Percentiles rank a stretch among this genome's conserved stretches.
Evolutionary conservation across 192 early-diverging fungal species (phyloP).

Genomic region (Coemansia aciculifera): DNA sequence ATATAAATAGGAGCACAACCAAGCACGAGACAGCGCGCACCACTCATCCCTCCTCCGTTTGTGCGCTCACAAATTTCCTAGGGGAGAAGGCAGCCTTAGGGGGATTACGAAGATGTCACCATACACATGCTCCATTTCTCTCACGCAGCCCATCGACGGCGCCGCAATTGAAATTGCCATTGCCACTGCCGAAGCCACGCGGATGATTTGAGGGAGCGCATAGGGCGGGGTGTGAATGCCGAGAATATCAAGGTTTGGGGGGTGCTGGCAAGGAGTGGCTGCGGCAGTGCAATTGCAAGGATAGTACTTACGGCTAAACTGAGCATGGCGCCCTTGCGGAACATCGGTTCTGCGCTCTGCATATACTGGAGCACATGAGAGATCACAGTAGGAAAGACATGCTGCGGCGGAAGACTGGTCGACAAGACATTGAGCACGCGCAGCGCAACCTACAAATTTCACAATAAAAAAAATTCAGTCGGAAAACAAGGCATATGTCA

Average conservation of each 20-base stretch:
- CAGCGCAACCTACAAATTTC: constrained; percentile 55
- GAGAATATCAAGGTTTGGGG: not conserved
- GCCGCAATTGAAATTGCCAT: not conserved
- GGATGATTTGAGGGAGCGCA: not conserved
- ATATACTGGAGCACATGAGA: constrained; percentile 73
- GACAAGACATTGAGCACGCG: constrained; percentile 77
- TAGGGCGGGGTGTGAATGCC: not conserved
- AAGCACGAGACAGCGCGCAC: not conserved
- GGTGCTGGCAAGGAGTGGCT: not conserved
- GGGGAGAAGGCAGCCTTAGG: not conserved
- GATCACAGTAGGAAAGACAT: constrained; percentile 82
- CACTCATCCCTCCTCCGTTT: not conserved
- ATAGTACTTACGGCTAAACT: constrained; percentile 66
- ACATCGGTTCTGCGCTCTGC: constrained; percentile 72
- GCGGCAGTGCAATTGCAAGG: not conserved
- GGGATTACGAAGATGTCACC: not conserved
- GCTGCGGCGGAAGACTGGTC: constrained; percentile 81
- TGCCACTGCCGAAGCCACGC: not conserved
- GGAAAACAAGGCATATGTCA: constrained; percentile 47
- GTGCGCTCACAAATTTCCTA: not conserved
- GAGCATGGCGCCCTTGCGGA: constrained; percentile 87
- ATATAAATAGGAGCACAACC: not conserved
- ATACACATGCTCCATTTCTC: not conserved
- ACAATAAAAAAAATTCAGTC: constrained; percentile 4
- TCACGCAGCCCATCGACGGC: not conserved